Base-by-base conservation (phyloP, 371 early-diverging fungal genomes). In the Mucor mucedo region DNA sequence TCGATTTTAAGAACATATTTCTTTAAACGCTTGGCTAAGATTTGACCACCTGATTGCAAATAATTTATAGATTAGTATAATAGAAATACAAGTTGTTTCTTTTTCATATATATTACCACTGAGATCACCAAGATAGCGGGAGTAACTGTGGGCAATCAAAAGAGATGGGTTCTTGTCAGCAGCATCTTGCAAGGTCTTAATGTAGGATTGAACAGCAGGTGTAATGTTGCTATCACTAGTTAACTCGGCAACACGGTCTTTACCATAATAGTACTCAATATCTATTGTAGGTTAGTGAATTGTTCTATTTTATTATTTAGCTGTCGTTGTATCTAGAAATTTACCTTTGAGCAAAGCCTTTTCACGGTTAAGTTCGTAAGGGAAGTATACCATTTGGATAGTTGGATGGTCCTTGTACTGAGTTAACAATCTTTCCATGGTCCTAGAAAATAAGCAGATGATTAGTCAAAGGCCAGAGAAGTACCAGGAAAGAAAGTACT, bases 121-220 rank as follows among this genome's bases (percentile, higher is more conserved):
- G 32, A 87, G 73, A 63, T 87, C 87, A 45, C 87, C 87, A 4
- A 87, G 67, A 66, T 87, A 87, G 28, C 87, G 84, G 16, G 82
- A 69, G 57, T 87, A 87, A 52, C 82, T 71, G 55, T 86, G 85
- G 32, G 87, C 85, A 45, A 85, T 75, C 55, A 87, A 55, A 21
- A 84, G 71, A 33, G 77, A 79, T 47, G 86, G 85, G 60, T 84
- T 76, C 45, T 71, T 63, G 11, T 63, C 58, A 38, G 75, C 62
- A 29, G 84, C 84, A 4, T 71, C 71, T 16, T 78, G 70, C 62
- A 85, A 75, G 40, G 82, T 70, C 5, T 77, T 69, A 6, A 80
- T 69, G 58, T 84, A 84, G 27, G 63, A 45, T 57, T 74, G 63
- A 16, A 81, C 80, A 53, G 85, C 84, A 35, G 87, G 84, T 9